phyloP scores from a whole-genome alignment of 2,329 filamentous ascomycete species.

The Talaromyces sp. region DNA sequence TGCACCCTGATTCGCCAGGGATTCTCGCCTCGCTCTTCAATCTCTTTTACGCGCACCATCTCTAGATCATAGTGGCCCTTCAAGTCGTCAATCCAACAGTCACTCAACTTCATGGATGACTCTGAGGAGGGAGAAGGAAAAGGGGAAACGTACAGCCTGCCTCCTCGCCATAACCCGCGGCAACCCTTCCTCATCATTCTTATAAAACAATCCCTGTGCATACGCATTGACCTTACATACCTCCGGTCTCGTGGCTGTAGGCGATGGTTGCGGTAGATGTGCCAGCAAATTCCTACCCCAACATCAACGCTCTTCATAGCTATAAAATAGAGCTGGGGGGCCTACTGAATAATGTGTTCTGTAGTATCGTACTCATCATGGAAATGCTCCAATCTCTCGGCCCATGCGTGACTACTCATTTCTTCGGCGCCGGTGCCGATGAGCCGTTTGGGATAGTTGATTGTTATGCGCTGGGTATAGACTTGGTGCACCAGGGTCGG shows the following conservation, averaged over 20 bases:
- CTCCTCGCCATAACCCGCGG: not conserved
- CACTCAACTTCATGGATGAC: too few species aligned
- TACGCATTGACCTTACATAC: not conserved
- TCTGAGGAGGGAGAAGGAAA: not conserved
- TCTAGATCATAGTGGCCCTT: not conserved
- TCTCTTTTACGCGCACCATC: not conserved
- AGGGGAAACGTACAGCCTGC: not conserved
- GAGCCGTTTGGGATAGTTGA: not conserved
- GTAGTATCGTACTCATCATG: not conserved
- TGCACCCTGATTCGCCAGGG: not conserved
- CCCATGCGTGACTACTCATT: not conserved
- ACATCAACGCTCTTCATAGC: not conserved
- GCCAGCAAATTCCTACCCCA: not conserved
- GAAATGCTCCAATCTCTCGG: not conserved
- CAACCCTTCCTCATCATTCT: not conserved
- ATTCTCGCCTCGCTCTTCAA: conserved; percentile 1
- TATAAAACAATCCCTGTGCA: not conserved
- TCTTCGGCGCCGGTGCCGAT: not conserved
- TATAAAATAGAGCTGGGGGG: too few species aligned
- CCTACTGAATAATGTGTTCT: not conserved
- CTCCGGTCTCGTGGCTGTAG: not conserved
- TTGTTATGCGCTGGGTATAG: not conserved
- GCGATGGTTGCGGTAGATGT: not conserved
- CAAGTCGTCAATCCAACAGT: not conserved
- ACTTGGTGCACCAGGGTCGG: not conserved